Base-by-base conservation (phyloP, 2,329 filamentous ascomycete genomes). In the Neopestalotiopsis rosae region DNA sequence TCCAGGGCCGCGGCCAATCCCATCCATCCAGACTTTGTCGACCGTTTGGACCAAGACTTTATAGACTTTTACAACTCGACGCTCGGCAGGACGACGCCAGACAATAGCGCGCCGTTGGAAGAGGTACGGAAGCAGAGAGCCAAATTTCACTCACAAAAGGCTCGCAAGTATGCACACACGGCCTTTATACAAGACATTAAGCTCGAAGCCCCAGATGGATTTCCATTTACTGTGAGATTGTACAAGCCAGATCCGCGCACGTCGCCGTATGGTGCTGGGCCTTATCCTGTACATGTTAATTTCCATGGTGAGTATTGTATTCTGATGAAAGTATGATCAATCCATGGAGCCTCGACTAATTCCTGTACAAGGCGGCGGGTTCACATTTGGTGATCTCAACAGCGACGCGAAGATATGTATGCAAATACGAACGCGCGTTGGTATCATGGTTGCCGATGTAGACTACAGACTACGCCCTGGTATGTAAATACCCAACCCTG, bases 211-310 rank as follows among this genome's bases (percentile, higher is more conserved):
- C 52, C 17, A n/a, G 65, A 67, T 24, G 65, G 65, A 32, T 20
- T 61, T 61, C 32, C 59, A 3, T 67, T 67, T 32, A 67, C 65
- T 14, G 65, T 52, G 12, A 28, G 65, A 32, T 30, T 67, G 10
- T 67, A 67, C 28, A 59, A 32, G 20, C 65, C 65, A 9, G 65
- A 67, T 30, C 56, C 65, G 58, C 52, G 65, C 2, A 42, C 65
- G 13, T 67, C 65, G 30, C 65, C 52, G 20, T 67, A 59, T 34
- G 65, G 65, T 5, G 56, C 65, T 12, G 65, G 65, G 7, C 65
- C 65, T 13, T 67, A 67, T 20, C 65, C 65, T 10, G 56, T 67
- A n/a, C 65, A 67, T 40, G 32, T 67, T n/a, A 67, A 67, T 52
- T 67, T 67, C 56, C 65, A 67, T 32, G 65, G 64, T 57, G 32